These are phyloP conservation scores for Auriscalpium orientale DNA, from an alignment of 768 basidiomycete genomes.

Conservation along the genomic window DNA sequence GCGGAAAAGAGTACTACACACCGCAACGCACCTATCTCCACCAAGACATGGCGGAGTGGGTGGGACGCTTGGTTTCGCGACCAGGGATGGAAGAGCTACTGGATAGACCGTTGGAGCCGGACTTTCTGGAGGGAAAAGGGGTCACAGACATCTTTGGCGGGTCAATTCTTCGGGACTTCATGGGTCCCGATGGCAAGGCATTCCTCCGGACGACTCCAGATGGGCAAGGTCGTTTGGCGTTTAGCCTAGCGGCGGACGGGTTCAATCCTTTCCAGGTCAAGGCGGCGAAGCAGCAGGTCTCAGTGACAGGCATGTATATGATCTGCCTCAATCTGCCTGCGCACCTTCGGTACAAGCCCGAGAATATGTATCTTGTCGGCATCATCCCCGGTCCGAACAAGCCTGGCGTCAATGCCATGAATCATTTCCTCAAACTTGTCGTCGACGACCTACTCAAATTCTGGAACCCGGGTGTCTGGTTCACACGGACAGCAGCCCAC, in stretches of 20 bases:
- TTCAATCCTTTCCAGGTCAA: conserved; percentile 30
- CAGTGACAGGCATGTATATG: conserved; percentile 23
- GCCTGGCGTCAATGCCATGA: conserved; percentile 26
- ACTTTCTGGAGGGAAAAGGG: background rate
- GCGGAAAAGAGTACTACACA: background rate
- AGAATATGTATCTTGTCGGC: conserved; percentile 35
- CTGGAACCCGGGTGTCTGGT: conserved; percentile 27
- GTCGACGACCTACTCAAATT: conserved; percentile 28
- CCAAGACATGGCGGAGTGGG: background rate
- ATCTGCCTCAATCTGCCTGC: conserved; percentile 31
- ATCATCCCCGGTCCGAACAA: conserved; percentile 35
- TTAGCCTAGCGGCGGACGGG: conserved; percentile 26
- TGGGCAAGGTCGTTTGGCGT: conserved; percentile 19
- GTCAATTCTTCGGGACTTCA: background rate
- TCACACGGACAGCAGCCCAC: conserved; percentile 16
- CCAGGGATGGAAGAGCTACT: background rate
- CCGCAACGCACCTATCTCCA: background rate
- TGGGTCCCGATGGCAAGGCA: background rate
- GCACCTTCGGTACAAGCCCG: conserved; percentile 24
- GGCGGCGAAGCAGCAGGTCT: conserved; percentile 18
- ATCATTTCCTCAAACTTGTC: conserved; percentile 31
- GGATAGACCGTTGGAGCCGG: background rate
- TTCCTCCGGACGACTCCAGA: background rate
- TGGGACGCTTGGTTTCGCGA: background rate
- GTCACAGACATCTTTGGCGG: conserved; percentile 1